phyloP scores from a whole-genome alignment of 83 land plant species.

The Picea abies region DNA sequence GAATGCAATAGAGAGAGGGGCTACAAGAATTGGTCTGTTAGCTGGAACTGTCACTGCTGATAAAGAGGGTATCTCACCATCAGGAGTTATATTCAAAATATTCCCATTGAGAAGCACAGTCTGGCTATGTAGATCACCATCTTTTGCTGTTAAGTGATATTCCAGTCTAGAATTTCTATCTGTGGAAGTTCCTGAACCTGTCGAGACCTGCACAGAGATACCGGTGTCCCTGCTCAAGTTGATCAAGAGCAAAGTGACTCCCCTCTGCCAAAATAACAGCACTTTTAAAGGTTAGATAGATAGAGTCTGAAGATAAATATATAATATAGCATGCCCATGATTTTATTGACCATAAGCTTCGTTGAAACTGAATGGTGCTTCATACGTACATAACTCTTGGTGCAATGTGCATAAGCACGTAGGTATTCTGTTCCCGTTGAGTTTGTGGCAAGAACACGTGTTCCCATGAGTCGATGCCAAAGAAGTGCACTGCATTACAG shows the following conservation, averaged over 20 bases:
- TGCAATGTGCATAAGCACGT: conserved; percentile 49
- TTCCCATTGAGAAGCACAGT: conserved; percentile 59
- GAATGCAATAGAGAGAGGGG: too few species aligned
- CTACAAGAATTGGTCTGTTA: too few species aligned
- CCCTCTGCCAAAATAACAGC: conserved; percentile 34
- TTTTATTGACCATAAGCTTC: too few species aligned
- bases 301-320: too few species aligned
- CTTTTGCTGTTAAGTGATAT: conserved; percentile 60
- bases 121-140: conserved; percentile 42
- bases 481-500: conserved; percentile 38
- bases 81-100: conserved; percentile 33
- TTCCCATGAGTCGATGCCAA: conserved; percentile 47
- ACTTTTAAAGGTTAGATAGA: neutral
- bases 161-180: conserved; percentile 23
- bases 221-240: conserved; percentile 59
- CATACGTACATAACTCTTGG: conserved; percentile 14
- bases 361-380: neutral
- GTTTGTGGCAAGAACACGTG: conserved; percentile 21
- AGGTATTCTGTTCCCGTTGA: conserved; percentile 16
- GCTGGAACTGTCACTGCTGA: neutral
- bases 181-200: neutral
- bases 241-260: conserved; percentile 64
- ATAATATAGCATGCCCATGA: too few species aligned
- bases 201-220: conserved; percentile 29
- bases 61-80: conserved; percentile 49